Percentiles rank a stretch among this genome's conserved stretches.
These are phyloP conservation scores for Scheffersomyces spartinae DNA, from an alignment of 805 yeast genomes.

Conservation along the genomic window DNA sequence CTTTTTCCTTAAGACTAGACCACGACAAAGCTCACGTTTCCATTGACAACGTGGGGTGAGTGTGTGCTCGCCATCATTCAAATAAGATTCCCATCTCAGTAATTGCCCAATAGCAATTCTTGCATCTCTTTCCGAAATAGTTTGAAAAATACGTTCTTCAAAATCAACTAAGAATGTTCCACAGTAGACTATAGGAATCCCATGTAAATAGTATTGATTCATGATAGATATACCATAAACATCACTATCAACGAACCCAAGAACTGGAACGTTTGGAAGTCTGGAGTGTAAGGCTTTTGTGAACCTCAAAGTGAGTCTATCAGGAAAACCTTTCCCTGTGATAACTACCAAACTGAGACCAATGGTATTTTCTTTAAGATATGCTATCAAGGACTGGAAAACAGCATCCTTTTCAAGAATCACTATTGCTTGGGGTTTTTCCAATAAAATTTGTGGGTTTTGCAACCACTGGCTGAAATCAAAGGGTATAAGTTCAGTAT, in stretches of 20 bases:
- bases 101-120: conserved; percentile 12
- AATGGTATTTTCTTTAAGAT: too few relatives aligned
- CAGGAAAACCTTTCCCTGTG: conserved; percentile 65
- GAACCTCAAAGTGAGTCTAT: conserved; percentile 37
- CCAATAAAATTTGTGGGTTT: neutral
- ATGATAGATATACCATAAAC: conserved; percentile 50
- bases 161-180: conserved; percentile 35
- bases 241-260: conserved; percentile 51
- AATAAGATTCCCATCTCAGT: conserved; percentile 11
- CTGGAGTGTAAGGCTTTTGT: conserved; percentile 14
- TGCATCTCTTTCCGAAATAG: neutral
- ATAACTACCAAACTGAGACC: too few relatives aligned
- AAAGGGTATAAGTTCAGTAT: conserved; percentile 1
- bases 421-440: conserved; percentile 7
- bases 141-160: conserved; percentile 8
- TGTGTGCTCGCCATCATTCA: neutral
- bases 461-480: neutral
- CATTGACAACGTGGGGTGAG: conserved; percentile 3
- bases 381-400: conserved; percentile 23
- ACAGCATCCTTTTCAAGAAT: conserved; percentile 31
- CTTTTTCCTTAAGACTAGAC: conserved; percentile 37
- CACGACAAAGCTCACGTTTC: conserved; percentile 42
- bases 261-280: conserved; percentile 24
- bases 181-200: conserved; percentile 11
- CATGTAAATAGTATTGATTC: conserved; percentile 3